Conservation (phyloP, 1,284 basidiomycete species). For the Puccinia triticina region DNA sequence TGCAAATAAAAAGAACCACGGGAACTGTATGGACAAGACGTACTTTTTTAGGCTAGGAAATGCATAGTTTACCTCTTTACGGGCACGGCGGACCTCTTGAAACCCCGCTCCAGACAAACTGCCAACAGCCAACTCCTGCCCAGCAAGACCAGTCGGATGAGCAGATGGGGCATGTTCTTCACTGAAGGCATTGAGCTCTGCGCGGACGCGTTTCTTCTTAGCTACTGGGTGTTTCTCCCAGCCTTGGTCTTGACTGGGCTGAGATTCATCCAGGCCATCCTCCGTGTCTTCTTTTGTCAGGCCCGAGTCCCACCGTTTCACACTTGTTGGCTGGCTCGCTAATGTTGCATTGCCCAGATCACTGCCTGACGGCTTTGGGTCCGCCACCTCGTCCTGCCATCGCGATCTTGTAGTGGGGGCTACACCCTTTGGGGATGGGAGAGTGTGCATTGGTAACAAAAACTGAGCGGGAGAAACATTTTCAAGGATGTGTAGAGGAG, state of each 20-base stretch:
- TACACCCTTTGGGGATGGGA: neutral
- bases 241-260: conserved; percentile 14
- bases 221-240: conserved; percentile 3
- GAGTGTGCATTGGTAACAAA: neutral
- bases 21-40: too few species aligned
- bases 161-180: neutral
- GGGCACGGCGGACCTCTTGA: conserved; percentile 11
- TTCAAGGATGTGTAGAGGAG: conserved; percentile 1
- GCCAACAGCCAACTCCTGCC: too few species aligned
- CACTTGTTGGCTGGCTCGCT: neutral
- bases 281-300: conserved; percentile 3
- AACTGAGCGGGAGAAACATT: neutral
- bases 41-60: conserved; percentile 37
- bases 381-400: neutral
- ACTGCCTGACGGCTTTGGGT: neutral
- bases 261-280: neutral
- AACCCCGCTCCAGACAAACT: neutral
- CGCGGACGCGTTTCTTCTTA: conserved; percentile 28
- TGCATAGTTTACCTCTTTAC: conserved; percentile 42
- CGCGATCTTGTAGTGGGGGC: neutral
- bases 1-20: too few species aligned
- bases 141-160: too few species aligned
- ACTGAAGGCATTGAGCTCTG: conserved; percentile 9
- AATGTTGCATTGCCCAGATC: neutral
- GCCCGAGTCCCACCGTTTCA: neutral